phyloP scores from a whole-genome alignment of 2,329 filamentous ascomycete species.

The Orbilia javanica region DNA sequence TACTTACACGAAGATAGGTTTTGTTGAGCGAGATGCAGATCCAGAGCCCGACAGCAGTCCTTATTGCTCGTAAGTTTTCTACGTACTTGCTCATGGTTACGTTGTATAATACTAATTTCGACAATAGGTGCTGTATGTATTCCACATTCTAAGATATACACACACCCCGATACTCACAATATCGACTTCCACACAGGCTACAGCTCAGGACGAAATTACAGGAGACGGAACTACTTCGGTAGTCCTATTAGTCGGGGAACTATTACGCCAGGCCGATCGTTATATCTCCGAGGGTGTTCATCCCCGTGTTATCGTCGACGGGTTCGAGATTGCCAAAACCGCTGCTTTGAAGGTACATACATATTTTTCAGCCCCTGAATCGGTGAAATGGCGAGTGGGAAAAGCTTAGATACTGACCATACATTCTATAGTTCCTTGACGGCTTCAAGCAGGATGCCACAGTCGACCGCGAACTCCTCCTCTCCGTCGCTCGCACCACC shows the following conservation, averaged over 20 bases:
- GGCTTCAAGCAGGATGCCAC: conserved; percentile 88
- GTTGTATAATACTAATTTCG: background rate
- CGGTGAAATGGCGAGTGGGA: background rate
- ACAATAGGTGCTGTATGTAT: conserved; percentile 58
- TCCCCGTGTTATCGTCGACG: conserved; percentile 95
- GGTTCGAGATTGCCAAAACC: conserved; percentile 94
- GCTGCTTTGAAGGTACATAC: conserved; percentile 82
- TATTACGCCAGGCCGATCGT: conserved; percentile 96
- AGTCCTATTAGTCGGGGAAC: conserved; percentile 92
- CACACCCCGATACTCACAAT: conserved; percentile 49
- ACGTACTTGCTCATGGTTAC: background rate
- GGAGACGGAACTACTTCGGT: conserved; percentile 98
- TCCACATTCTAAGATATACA: conserved; percentile 7
- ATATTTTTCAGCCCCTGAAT: conserved; percentile 47
- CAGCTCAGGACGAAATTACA: conserved; percentile 97
- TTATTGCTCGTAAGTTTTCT: conserved; percentile 72
- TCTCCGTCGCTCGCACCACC: conserved; percentile 93
- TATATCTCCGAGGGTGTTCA: conserved; percentile 98
- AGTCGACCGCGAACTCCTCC: conserved; percentile 91
- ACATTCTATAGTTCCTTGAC: conserved; percentile 81
- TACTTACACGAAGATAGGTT: conserved; percentile 40
- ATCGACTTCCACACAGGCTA: conserved; percentile 75
- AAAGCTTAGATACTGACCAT: conserved; percentile 18
- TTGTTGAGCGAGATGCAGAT: conserved; percentile 85
- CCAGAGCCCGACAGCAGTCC: conserved; percentile 95